Evolutionary conservation across 2,329 filamentous ascomycete genomes (phyloP), one percentile per base, ranked within the genome.

Genomic region (Peltaster fructicola): DNA sequence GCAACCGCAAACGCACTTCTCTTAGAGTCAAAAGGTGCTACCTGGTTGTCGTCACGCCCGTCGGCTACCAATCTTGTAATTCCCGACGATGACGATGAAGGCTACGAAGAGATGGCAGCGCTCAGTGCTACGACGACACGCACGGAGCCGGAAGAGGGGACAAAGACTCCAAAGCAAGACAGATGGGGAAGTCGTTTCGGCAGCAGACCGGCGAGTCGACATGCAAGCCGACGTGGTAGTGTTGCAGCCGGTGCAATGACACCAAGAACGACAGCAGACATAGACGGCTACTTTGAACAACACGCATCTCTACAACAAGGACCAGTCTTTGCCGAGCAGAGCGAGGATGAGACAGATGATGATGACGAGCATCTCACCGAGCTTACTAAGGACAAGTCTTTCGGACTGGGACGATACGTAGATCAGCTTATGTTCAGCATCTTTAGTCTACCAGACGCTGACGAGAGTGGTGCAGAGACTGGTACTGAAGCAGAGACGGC

Each of bases 1-100:
- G 53, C 66, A 6, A 58, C 60, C 0, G 59, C 71, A 4, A 61
- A 65, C 2, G 59, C 62, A 4, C 57, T 65, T 11, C 59, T 65
- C 4, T 53, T 65, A 17, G 66, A 72, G 36, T 59, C 59, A 29
- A 71, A 72, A 36, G 68, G 68, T n/a, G 66, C 71, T 39, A 61
- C 59, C 27, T 72, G 67, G 67, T 52, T 71, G 3, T 52, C 55
- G 3, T 59, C 66, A 25, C 53, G 64, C 14, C 60, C 65, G 32
- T 66, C 59, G 31, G 61, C 59, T 1, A 70, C 66, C 1, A 62
- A 56, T 22, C 49, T 70, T 3, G 55, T 58, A 7, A 25, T 34
- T 6, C 29, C 33, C 2, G 26, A 32, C 4, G 31, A 47, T 14
- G 34, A 34, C 8, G 43, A 45, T 23, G 44, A 45, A 13, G 36